Evolutionary conservation across 306 rosid genomes (phyloP), one percentile per base, ranked within the genome.

Genomic region (Gillenia trifoliata): DNA sequence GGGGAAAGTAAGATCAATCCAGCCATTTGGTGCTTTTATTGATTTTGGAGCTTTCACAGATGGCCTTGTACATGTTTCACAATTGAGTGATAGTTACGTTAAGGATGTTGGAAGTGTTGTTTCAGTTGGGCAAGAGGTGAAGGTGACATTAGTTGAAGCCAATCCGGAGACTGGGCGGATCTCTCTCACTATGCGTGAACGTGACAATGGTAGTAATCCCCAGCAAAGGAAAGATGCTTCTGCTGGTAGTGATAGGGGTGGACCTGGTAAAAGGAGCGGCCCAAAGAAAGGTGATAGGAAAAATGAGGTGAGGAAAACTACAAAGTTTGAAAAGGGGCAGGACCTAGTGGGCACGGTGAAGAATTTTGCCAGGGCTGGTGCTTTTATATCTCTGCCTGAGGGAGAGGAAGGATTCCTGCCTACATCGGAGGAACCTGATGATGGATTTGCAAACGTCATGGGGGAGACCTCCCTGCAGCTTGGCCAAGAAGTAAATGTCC

Each of bases 371-470:
- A 80, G 97, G 87, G 86, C 90, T 8, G 99, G 99, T 81, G 83
- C 98, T 81, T 95, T 90, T 75, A 84, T 92, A 64, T 82, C 98
- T 64, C 99, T 95, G 84, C 96, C 98, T 19, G 97, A 92, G 30
- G 99, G 93, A n/a, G 98, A 95, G 84, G 99, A 95, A 84, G 99
- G 97, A 55, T 95, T 95, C 81, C 87, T 95, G 56, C 99, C 97
- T 11, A 26, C 75, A 43, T 83, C 93, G 1, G 99, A 95, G 88
- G 99, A 92, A 78, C 25, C 80, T 64, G 85, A 75, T 47, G 92
- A 85, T 26, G 96, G 97, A 79, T 92, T 90, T 80, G 96, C 80
- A 52, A 90, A 59, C 56, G 62, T 82, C 23, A 82, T 88, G 98
- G 99, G 99, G 36, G 91, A 81, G 78, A 66, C 97, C 69, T 80